phyloP scores from a whole-genome alignment of 1,284 basidiomycete species.

The Vanrija pseudolonga region DNA sequence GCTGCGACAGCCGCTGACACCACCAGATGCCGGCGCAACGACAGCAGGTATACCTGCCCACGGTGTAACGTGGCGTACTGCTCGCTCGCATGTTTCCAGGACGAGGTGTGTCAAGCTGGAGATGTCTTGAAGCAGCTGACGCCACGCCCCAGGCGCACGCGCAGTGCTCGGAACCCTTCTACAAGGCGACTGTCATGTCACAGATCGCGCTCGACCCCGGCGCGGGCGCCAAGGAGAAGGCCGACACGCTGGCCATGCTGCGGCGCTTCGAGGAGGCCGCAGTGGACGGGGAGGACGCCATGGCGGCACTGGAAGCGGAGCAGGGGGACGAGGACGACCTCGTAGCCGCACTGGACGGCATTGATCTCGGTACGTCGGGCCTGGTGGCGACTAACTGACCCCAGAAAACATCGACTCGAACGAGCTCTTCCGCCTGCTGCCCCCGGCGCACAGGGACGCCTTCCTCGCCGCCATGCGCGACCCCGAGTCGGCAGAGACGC shows the following conservation, averaged over 20 bases:
- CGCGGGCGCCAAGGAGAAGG: conserved; percentile 39
- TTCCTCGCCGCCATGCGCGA: conserved; percentile 40
- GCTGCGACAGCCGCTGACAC: neutral
- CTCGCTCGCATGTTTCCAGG: conserved; percentile 45
- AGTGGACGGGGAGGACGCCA: conserved; percentile 25
- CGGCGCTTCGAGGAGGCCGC: conserved; percentile 41
- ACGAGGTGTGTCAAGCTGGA: conserved; percentile 34
- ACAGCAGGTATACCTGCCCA: conserved; percentile 47
- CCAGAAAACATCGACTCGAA: conserved; percentile 45
- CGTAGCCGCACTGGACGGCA: conserved; percentile 26
- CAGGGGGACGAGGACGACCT: conserved; percentile 28
- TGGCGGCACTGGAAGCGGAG: conserved; percentile 24
- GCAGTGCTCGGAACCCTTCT: conserved; percentile 50
- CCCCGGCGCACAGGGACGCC: conserved; percentile 36
- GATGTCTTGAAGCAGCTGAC: no score
- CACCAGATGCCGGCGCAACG: conserved; percentile 38
- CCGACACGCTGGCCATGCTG: conserved; percentile 46
- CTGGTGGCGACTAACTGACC: conserved; percentile 5
- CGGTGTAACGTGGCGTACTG: conserved; percentile 49
- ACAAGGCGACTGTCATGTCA: conserved; percentile 37
- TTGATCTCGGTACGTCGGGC: conserved; percentile 34
- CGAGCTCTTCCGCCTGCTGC: conserved; percentile 42
- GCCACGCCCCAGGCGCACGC: conserved; percentile 32
- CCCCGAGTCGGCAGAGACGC: conserved; percentile 36
- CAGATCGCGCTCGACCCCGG: conserved; percentile 34